phyloP scores from a whole-genome alignment of 75 land plant genomes.

The Larix kaempferi region DNA sequence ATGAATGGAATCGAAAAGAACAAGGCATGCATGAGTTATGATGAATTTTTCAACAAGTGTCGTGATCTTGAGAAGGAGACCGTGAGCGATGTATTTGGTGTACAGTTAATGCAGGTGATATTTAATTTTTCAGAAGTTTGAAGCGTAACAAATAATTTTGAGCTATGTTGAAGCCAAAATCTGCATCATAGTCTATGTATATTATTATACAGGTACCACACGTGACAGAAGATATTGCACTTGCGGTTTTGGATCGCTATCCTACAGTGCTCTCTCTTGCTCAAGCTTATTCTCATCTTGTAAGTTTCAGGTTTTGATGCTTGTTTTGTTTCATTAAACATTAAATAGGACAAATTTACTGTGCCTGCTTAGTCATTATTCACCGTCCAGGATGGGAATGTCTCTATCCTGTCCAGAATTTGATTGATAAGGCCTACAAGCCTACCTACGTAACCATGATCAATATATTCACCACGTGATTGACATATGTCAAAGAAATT shows the following conservation, averaged over 20 bases:
- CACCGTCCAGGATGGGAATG: background rate
- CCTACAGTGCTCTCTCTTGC: conserved; percentile 84
- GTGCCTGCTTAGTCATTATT: background rate
- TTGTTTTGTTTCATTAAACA: background rate
- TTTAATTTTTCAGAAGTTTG: background rate
- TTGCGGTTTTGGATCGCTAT: conserved; percentile 73
- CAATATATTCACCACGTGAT: too few species aligned
- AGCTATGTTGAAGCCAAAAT: background rate
- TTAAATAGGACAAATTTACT: background rate
- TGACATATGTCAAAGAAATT: too few species aligned
- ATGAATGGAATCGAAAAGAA: conserved; percentile 9
- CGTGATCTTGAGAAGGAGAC: conserved; percentile 77
- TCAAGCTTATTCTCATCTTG: conserved; percentile 67
- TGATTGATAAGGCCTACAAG: too few species aligned
- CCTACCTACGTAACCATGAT: background rate
- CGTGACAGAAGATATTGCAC: conserved; percentile 88
- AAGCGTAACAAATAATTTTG: background rate
- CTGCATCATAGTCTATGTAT: too few species aligned
- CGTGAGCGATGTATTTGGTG: conserved; percentile 83
- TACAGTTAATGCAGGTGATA: conserved; percentile 92
- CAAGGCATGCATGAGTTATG: conserved; percentile 45
- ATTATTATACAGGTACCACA: conserved; percentile 68
- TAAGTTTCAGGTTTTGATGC: conserved; percentile 28
- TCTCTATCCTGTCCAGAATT: too few species aligned
- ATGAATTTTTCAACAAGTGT: conserved; percentile 71